A percentile compares a stretch with the other conserved stretches of the same genome.
phyloP scores from a whole-genome alignment of 192 early-diverging fungal species.

The Phycomyces blakesleeanus region DNA sequence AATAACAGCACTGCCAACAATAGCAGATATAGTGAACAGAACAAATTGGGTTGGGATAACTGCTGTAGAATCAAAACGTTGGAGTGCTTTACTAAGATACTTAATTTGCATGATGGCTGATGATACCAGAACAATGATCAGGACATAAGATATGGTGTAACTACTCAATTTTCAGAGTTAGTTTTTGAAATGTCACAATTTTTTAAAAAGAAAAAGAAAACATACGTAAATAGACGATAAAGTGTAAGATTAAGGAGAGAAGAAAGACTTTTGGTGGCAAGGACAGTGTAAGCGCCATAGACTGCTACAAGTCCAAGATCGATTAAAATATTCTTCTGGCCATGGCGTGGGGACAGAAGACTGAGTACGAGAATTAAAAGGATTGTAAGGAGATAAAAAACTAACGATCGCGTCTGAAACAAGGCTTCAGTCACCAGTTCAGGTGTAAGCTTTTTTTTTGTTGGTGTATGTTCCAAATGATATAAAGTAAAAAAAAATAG shows the following conservation, averaged over 20 bases:
- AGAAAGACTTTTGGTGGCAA: conserved; percentile 66
- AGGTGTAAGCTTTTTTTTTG: conserved; percentile 37
- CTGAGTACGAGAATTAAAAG: conserved; percentile 26
- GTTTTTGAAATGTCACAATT: neutral
- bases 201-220: neutral
- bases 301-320: conserved; percentile 59
- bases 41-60: conserved; percentile 77
- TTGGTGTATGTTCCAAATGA: neutral
- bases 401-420: conserved; percentile 40
- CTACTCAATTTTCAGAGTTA: conserved; percentile 3
- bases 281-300: conserved; percentile 65
- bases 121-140: conserved; percentile 51
- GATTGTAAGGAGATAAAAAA: conserved; percentile 42
- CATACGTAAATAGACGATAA: conserved; percentile 51
- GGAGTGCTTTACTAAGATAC: conserved; percentile 59
- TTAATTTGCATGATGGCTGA: conserved; percentile 61
- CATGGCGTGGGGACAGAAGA: conserved; percentile 37
- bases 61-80: conserved; percentile 56
- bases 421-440: conserved; percentile 41
- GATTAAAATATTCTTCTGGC: conserved; percentile 47
- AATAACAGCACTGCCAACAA: conserved; percentile 58
- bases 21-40: conserved; percentile 64
- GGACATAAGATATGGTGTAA: conserved; percentile 56
- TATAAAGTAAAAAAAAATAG: neutral
- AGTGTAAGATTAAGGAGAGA: conserved; percentile 57